Conservation (phyloP, 345 rosid genomes). For the Hirschfeldia incana region DNA sequence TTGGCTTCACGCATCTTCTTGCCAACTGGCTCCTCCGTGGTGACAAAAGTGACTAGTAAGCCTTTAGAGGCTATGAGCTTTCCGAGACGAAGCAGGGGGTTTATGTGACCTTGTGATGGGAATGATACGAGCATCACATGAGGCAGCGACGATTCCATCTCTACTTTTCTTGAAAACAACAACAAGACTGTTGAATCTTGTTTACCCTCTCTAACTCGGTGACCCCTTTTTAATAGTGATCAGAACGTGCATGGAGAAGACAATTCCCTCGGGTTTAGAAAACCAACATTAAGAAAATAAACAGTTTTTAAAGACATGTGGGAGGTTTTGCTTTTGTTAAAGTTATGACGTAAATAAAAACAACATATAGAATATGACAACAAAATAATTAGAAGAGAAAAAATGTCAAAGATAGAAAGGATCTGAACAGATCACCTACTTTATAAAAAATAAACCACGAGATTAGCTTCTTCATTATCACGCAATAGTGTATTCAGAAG, state of each 20-base stretch:
- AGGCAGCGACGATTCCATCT: constrained; percentile 21
- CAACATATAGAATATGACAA: not conserved
- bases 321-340: too few species aligned
- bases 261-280: too few species aligned
- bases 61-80: constrained; percentile 71
- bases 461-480: not conserved
- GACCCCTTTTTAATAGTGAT: not conserved
- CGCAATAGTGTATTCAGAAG: not conserved
- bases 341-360: not conserved
- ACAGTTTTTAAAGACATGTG: too few species aligned
- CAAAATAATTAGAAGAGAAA: not conserved
- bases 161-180: not conserved
- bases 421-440: not conserved
- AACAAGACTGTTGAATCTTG: not conserved
- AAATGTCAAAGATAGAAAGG: not conserved
- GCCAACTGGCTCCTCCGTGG: constrained; percentile 46
- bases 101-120: constrained; percentile 78
- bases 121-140: constrained; percentile 77
- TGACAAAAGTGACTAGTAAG: constrained; percentile 65
- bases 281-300: too few species aligned
- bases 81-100: constrained; percentile 70
- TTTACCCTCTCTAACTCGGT: not conserved
- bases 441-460: not conserved
- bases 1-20: constrained; percentile 56
- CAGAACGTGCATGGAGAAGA: too few species aligned